Evolutionary conservation across 1,139 yeast genomes (phyloP), one percentile per base, ranked within the genome.

Genomic region (Kluyveromyces sp.): DNA sequence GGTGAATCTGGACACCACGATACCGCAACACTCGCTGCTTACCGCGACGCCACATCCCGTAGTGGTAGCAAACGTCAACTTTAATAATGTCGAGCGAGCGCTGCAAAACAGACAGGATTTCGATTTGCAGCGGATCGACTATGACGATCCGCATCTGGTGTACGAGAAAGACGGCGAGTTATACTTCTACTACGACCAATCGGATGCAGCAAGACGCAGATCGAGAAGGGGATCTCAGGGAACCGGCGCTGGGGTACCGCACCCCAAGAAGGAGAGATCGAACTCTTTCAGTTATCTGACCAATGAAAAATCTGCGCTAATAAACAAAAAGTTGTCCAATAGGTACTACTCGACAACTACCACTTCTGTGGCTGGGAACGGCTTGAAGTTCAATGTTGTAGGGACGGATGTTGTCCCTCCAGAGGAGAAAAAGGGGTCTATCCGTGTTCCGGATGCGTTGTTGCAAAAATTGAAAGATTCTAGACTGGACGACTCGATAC

Each of bases 11-110:
- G 60, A 56, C 19, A 38, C 56, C 2, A 47, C 50, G 4, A 48
- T 52, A 9, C 52, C 54, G 17, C 51, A 48, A 19, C 38, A 49
- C 8, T 45, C 47, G 35, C 46, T 41, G 12, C 46, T 49, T 3
- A 46, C 42, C 19, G 35, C 51, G 32, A 40, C 43, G 30, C 58
- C 59, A n/a, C 55, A 56, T 41, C 58, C 59, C 3, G 60, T 56
- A 7, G 49, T 54, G 25, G 58, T 51, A 6, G 61, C 62, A 0
- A 56, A 50, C 32, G 55, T 57, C 28, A 54, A 54, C 38, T 57
- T 46, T 33, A 53, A 49, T 41, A 49, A 46, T 18, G 52, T 57
- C 12, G 59, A 57, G 30, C 53, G 55, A 22, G 52, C 51, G 4
- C 42, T 55, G 41, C 43, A 49, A 22, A 19, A 39, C 33, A 16